These are phyloP conservation scores for Oryza rufipogon DNA, from an alignment of 176 grass and related monocot species.

Conservation along the genomic window DNA sequence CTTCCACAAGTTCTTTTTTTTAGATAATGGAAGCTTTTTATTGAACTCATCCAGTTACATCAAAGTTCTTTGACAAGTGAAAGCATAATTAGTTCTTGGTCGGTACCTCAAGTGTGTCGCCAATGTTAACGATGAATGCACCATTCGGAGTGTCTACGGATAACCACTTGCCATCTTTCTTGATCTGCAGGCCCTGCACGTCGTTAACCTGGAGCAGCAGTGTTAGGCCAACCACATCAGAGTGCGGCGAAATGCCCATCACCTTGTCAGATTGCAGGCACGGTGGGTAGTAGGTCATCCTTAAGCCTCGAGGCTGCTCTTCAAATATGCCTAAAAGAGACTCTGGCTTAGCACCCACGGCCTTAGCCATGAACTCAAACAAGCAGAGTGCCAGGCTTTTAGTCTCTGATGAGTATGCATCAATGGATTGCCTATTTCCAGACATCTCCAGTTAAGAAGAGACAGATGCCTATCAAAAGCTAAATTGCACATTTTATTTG, in stretches of 20 bases:
- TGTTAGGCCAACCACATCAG: constrained; percentile 52
- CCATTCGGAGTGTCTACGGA: constrained; percentile 30
- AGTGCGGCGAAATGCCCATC: constrained; percentile 70
- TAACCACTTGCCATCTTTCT: constrained; percentile 55
- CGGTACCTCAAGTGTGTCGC: constrained; percentile 58
- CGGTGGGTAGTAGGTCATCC: constrained; percentile 77
- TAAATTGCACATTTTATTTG: neutral
- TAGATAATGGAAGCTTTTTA: no score
- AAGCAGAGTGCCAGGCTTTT: neutral
- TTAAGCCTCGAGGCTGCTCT: constrained; percentile 43
- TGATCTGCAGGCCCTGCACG: constrained; percentile 69
- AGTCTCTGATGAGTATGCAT: constrained; percentile 18
- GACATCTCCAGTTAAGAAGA: neutral
- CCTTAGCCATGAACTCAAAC: constrained; percentile 51
- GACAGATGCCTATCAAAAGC: neutral
- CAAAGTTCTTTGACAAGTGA: neutral
- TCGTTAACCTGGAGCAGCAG: constrained; percentile 59
- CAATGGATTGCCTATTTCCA: neutral
- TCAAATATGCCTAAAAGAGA: constrained; percentile 44
- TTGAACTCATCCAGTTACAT: no score
- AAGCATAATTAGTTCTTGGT: neutral
- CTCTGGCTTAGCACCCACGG: constrained; percentile 45
- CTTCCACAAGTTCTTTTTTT: no score
- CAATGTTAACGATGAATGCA: constrained; percentile 50
- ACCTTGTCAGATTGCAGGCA: constrained; percentile 60